Percentiles rank a stretch among this genome's conserved stretches.
phyloP scores from a whole-genome alignment of 805 yeast species.

The Myxozyma sirexii region DNA sequence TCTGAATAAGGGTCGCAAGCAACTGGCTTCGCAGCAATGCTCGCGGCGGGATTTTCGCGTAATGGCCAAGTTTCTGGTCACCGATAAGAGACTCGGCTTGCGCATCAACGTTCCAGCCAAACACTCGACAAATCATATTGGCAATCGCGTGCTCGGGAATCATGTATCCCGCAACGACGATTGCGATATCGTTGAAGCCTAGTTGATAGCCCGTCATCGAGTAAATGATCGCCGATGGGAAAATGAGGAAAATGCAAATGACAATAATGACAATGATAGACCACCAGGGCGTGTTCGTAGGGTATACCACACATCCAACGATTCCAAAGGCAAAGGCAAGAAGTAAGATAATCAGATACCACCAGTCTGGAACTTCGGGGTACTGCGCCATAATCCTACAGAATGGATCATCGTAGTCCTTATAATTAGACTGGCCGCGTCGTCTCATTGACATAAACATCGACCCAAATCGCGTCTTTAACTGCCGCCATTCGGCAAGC shows the following conservation, averaged over 20 bases:
- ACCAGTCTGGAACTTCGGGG: slow-evolving; percentile 65
- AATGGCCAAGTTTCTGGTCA: slow-evolving; percentile 66
- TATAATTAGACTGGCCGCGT: slow-evolving; percentile 7
- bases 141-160: slow-evolving; percentile 55
- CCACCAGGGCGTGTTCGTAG: slow-evolving; percentile 61
- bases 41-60: slow-evolving; percentile 64
- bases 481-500: slow-evolving; percentile 18
- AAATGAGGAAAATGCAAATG: slow-evolving; percentile 47
- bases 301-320: slow-evolving; percentile 47
- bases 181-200: slow-evolving; percentile 65
- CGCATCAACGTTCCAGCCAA: slow-evolving; percentile 55
- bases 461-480: slow-evolving; percentile 8
- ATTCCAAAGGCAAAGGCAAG: slow-evolving; percentile 52
- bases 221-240: slow-evolving; percentile 64
- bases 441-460: slow-evolving; percentile 37
- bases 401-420: slow-evolving; percentile 21
- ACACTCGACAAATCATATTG: slow-evolving; percentile 57
- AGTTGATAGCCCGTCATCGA: slow-evolving; percentile 64
- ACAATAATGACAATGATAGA: slow-evolving; percentile 52
- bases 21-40: slow-evolving; percentile 57
- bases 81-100: slow-evolving; percentile 59
- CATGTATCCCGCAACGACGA: slow-evolving; percentile 65
- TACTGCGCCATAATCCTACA: slow-evolving; percentile 59
- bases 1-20: slow-evolving; percentile 51
- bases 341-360: slow-evolving; percentile 54